Evolutionary conservation across 495 filamentous ascomycete genomes (phyloP), one percentile per base, ranked within the genome.

Genomic region (Corynascus novoguineensis): DNA sequence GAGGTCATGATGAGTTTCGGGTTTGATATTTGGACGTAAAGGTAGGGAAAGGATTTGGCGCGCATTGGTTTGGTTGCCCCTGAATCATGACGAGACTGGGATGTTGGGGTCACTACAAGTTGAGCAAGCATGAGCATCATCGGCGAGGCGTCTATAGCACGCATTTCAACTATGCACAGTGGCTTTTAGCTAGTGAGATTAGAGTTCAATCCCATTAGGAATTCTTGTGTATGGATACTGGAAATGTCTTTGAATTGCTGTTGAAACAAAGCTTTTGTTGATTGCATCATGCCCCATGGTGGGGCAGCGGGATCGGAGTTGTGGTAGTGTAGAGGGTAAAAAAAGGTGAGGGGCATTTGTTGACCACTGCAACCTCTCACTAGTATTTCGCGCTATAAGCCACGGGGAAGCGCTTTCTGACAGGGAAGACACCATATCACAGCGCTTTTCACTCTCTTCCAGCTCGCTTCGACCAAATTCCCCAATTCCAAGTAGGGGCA

Each of bases 291-390:
- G 22, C 19, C 21, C 25, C n/a, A 22, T 41, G 55, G 60, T 56
- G 50, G 53, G 50, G 56, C 50, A 29, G 65, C 63, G 65, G 57
- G 47, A 64, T 68, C 65, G 65, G 65, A 66, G 60, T 17, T 49
- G 48, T 32, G 51, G 22, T 21, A 31, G 31, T 55, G 22, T 21
- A 31, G 31, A 41, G 35, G 37, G 38, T n/a, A n/a, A n/a, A n/a
- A 59, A 53, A 55, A 61, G 65, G 50, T 50, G 60, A 65, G 60
- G 63, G 62, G 62, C 41, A 22, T n/a, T n/a, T 58, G 32, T 28
- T 38, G n/a, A 42, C 14, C 21, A 27, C 48, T 57, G 17, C 53
- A 50, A 57, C 51, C 24, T 40, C 40, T 17, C 14, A 48, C 28
- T 5, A 25, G 25, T 50, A 34, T 37, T 49, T 41, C 42, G 42